A percentile compares a stretch with the other conserved stretches of the same genome.
These are phyloP conservation scores for Ceratocystis diversiconidia DNA, from an alignment of 2,329 filamentous ascomycete genomes.

Conservation along the genomic window DNA sequence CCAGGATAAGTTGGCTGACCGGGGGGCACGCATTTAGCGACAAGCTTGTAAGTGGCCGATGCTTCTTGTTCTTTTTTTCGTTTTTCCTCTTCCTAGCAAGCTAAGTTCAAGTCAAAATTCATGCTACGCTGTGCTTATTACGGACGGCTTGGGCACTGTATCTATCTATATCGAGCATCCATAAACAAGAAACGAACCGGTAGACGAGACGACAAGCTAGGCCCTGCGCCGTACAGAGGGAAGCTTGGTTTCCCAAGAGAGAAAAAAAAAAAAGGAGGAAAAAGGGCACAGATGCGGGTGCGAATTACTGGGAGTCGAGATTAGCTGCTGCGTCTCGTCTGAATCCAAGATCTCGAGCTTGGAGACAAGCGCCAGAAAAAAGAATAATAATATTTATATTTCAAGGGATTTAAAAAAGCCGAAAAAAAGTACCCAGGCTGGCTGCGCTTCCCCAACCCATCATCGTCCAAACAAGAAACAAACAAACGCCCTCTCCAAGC, in stretches of 20 bases:
- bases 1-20: background rate
- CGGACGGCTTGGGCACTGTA: too few species aligned
- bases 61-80: background rate
- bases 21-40: background rate
- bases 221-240: background rate
- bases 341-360: background rate
- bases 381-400: background rate
- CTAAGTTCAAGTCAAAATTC: background rate
- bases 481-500: background rate
- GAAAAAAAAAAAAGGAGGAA: background rate
- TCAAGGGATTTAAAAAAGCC: background rate
- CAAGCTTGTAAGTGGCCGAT: conserved; percentile 7
- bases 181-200: background rate
- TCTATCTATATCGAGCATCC: background rate
- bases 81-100: background rate
- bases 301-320: background rate
- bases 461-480: background rate
- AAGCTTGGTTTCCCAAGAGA: background rate
- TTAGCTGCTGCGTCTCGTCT: background rate
- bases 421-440: background rate
- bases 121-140: background rate
- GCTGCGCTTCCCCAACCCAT: background rate
- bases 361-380: background rate
- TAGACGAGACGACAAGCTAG: background rate
- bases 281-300: background rate